Conservation (phyloP, 23 red algal species). For the Gracilaria gracilis region DNA sequence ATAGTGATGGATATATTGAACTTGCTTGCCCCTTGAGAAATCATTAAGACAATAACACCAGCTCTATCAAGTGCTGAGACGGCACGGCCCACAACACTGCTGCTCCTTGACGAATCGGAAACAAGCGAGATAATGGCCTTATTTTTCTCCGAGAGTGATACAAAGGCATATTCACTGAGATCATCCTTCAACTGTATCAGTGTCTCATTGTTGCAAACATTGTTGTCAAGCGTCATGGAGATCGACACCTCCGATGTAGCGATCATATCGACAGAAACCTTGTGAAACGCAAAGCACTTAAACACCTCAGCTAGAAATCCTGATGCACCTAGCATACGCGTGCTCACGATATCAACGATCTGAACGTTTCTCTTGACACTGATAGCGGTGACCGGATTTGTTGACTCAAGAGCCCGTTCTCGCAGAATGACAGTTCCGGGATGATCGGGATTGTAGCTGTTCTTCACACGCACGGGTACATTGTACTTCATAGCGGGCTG, state of each 20-base stretch:
- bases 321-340: conserved; percentile 95
- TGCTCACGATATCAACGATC: conserved; percentile 96
- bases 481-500: conserved; percentile 86
- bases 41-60: conserved; percentile 91
- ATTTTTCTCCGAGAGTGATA: conserved; percentile 63
- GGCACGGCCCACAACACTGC: conserved; percentile 80
- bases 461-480: conserved; percentile 97
- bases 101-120: conserved; percentile 81
- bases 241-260: conserved; percentile 95
- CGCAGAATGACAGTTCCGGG: conserved; percentile 90
- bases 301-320: conserved; percentile 96
- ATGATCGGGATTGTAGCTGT: conserved; percentile 95
- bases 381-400: conserved; percentile 90
- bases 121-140: conserved; percentile 91
- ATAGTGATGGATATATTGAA: conserved; percentile 93
- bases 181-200: conserved; percentile 67
- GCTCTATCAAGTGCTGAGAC: conserved; percentile 74
- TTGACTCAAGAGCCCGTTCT: conserved; percentile 19
- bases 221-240: conserved; percentile 91
- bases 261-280: conserved; percentile 91
- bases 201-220: conserved; percentile 26
- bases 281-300: conserved; percentile 82
- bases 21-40: conserved; percentile 97
- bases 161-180: conserved; percentile 70
- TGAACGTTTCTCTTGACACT: conserved; percentile 86